These are phyloP conservation scores for Suillus variegatus DNA, from an alignment of 768 basidiomycete species.

Conservation along the genomic window DNA sequence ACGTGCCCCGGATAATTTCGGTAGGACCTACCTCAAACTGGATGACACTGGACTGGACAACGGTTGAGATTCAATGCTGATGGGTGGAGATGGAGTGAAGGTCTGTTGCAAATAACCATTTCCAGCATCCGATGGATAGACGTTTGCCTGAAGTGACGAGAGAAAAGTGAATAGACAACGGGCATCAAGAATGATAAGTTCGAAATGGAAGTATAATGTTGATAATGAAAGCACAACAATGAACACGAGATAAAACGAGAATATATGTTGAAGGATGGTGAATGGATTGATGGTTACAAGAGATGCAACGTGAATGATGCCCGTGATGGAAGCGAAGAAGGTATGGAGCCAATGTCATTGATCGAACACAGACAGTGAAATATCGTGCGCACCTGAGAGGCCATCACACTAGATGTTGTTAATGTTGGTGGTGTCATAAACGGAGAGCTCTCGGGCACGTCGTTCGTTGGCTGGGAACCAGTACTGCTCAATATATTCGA, in stretches of 20 bases:
- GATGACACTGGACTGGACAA: background rate
- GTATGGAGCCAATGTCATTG: background rate
- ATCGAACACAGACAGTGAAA: background rate
- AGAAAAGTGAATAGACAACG: background rate
- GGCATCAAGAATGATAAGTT: background rate
- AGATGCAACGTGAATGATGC: background rate
- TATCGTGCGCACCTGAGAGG: background rate
- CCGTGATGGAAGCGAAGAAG: background rate
- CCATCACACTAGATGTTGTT: background rate
- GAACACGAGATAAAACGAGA: background rate
- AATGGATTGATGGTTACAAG: background rate
- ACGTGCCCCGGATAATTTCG: background rate
- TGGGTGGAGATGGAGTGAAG: background rate
- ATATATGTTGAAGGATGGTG: background rate
- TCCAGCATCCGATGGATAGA: background rate
- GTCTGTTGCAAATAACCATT: constrained; percentile 1
- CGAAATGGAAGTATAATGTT: background rate
- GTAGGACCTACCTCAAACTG: background rate
- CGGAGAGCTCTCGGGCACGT: background rate
- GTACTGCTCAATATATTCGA: background rate
- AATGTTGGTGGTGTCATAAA: background rate
- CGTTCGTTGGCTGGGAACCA: background rate
- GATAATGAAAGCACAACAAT: background rate
- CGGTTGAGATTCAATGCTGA: background rate
- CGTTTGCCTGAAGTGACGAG: background rate